phyloP scores from a whole-genome alignment of 768 basidiomycete species.

The Ramaria sp. region DNA sequence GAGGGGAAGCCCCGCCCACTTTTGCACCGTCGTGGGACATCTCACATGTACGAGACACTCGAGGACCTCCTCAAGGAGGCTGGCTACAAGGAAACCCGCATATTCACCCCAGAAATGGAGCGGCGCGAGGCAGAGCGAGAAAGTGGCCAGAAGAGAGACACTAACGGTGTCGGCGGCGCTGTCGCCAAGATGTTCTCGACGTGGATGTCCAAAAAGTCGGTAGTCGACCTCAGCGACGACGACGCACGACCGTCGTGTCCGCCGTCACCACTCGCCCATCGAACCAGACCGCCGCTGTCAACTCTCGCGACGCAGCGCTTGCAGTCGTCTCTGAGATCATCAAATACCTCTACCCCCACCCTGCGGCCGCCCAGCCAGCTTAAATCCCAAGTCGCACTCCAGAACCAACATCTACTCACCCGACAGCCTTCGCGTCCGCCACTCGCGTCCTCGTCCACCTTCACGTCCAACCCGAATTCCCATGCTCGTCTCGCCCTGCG shows the following conservation, averaged over 20 bases:
- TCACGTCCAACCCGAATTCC: slow-evolving; percentile 9
- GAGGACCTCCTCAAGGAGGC: slow-evolving; percentile 81
- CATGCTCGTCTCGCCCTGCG: slow-evolving; percentile 13
- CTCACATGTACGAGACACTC: slow-evolving; percentile 70
- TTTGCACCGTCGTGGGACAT: slow-evolving; percentile 68
- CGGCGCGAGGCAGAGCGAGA: slow-evolving; percentile 24
- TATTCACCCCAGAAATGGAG: slow-evolving; percentile 80
- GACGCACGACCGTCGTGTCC: not conserved
- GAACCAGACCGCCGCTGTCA: not conserved
- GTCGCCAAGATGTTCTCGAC: slow-evolving; percentile 28
- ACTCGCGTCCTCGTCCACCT: slow-evolving; percentile 12
- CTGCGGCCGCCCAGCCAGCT: not conserved
- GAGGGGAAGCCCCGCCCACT: slow-evolving; percentile 39
- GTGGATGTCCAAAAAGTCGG: not conserved
- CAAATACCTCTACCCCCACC: not conserved
- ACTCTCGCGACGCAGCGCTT: not conserved
- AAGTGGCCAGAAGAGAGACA: slow-evolving; percentile 21
- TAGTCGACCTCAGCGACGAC: not conserved
- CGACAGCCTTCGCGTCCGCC: not conserved
- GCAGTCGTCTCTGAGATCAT: not conserved
- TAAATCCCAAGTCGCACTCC: not conserved
- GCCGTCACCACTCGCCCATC: not conserved
- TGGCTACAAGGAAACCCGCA: slow-evolving; percentile 86
- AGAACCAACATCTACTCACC: not conserved
- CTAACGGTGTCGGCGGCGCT: slow-evolving; percentile 39